phyloP scores from a whole-genome alignment of 2,329 filamentous ascomycete genomes.

The Aspergillus pseudotamarii region DNA sequence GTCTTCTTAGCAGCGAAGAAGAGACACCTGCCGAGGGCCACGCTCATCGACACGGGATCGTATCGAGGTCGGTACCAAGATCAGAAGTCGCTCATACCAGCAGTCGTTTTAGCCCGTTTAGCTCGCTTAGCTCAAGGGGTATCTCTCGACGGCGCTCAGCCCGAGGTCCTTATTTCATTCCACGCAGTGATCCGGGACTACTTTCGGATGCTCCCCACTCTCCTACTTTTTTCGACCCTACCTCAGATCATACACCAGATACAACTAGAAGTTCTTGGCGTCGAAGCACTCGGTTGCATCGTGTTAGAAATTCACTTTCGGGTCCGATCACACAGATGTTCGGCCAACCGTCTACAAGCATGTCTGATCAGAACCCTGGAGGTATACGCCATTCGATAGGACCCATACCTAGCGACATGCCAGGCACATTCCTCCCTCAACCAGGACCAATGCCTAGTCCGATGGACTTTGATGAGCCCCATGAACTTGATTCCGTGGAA shows the following conservation, averaged over 20 bases:
- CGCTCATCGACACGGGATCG: slow-evolving; percentile 47
- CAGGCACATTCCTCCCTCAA: slow-evolving; percentile 38
- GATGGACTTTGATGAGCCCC: slow-evolving; percentile 43
- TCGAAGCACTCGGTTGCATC: slow-evolving; percentile 43
- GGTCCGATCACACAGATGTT: slow-evolving; percentile 49
- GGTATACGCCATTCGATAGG: slow-evolving; percentile 32
- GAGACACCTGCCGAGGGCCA: slow-evolving; percentile 50
- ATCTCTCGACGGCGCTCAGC: slow-evolving; percentile 43
- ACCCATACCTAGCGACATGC: slow-evolving; percentile 33
- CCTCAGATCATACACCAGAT: slow-evolving; percentile 30
- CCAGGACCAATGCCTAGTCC: slow-evolving; percentile 43
- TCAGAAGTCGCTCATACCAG: slow-evolving; percentile 36
- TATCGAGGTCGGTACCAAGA: slow-evolving; percentile 41
- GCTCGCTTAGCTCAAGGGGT: slow-evolving; percentile 41
- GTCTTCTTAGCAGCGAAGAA: slow-evolving; percentile 48
- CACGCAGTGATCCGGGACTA: slow-evolving; percentile 37
- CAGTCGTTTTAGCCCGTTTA: slow-evolving; percentile 45
- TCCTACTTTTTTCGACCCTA: slow-evolving; percentile 29
- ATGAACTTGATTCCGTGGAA: slow-evolving; percentile 48
- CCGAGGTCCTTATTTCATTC: slow-evolving; percentile 43
- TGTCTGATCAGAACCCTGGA: slow-evolving; percentile 28
- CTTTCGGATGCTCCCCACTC: slow-evolving; percentile 32
- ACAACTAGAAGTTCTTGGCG: slow-evolving; percentile 41
- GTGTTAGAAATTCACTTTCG: slow-evolving; percentile 48
- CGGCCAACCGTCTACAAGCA: slow-evolving; percentile 35